Base-by-base conservation (phyloP, 805 yeast species). In the Monosporozyma servazzii region DNA sequence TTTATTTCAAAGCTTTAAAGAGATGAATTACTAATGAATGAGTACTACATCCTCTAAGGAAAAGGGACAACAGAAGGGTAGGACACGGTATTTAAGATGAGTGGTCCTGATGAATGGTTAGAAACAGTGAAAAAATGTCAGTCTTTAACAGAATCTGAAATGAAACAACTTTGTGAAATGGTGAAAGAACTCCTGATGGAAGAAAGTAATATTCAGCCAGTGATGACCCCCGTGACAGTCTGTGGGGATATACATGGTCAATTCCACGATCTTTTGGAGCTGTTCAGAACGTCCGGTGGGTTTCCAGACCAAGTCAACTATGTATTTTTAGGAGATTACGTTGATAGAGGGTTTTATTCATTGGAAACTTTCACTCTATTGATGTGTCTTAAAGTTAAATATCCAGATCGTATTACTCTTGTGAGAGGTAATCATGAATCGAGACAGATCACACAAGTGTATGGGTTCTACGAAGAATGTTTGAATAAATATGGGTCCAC, bases 201-300 rank as follows among this genome's bases (percentile, higher is more conserved):
- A 66, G 97, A 89, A 63, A 84, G 93, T 42, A 90, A 90, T 66
- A 88, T 90, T 55, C 96, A 89, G 65, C 96, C 96, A 0, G 96
- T 89, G 2, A 85, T 82, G 62, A 80, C 88, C 29, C 97, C 97
- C 1, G 97, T 89, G 6, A 88, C 96, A 0, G 96, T 89, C 0
- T 89, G 96, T 72, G 97, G 95, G 64, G 99, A 91, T 70, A 93
- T 91, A 61, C 99, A 91, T 69, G 99, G 99, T 3, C 99, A 91
- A 68, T 91, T 91, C 68, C 98, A 91, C 66, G 99, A 91, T 68
- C 75, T 91, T 54, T 71, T 91, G 55, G 97, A 93, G 67, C 75
- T 91, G 25, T 93, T 93, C 69, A 75, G 95, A 58, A 84, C 90
- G 11, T 79, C 89, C 27, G 99, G 99, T 45, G 98, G 98, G 18